A percentile compares a stretch with the other conserved stretches of the same genome.
Conservation (phyloP, 2,329 filamentous ascomycete genomes). For the Cladophialophora carrionii region DNA sequence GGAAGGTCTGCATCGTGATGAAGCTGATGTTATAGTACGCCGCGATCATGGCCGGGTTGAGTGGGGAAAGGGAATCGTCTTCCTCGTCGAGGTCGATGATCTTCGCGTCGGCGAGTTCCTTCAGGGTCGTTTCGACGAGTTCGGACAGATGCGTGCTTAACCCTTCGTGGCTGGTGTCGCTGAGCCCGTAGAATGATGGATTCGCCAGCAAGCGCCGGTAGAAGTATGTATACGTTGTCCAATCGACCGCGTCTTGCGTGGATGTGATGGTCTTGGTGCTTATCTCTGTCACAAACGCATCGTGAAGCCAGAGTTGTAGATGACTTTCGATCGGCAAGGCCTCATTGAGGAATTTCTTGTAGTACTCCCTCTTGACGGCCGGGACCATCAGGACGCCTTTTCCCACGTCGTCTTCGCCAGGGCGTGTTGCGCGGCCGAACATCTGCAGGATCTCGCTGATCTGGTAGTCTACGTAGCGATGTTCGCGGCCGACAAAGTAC, state of each 20-base stretch:
- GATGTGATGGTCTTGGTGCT: slow-evolving; percentile 95
- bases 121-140: slow-evolving; percentile 87
- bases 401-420: slow-evolving; percentile 75
- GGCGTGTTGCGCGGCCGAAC: slow-evolving; percentile 89
- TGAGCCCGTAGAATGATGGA: slow-evolving; percentile 91
- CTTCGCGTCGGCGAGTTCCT: slow-evolving; percentile 87
- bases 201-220: slow-evolving; percentile 93
- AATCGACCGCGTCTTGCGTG: slow-evolving; percentile 95
- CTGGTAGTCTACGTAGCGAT: slow-evolving; percentile 95
- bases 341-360: slow-evolving; percentile 98
- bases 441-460: slow-evolving; percentile 94
- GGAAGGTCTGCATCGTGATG: slow-evolving; percentile 98
- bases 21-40: slow-evolving; percentile 99
- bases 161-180: slow-evolving; percentile 85
- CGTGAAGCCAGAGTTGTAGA: slow-evolving; percentile 85
- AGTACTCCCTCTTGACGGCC: slow-evolving; percentile 92
- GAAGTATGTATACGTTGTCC: slow-evolving; percentile 98
- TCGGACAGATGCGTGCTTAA: slow-evolving; percentile 94
- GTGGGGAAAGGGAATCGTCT: slow-evolving; percentile 82
- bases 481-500: slow-evolving; percentile 94
- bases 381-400: slow-evolving; percentile 97
- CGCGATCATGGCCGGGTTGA: slow-evolving; percentile 97
- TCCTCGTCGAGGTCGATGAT: slow-evolving; percentile 95
- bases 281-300: slow-evolving; percentile 95
- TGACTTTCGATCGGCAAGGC: slow-evolving; percentile 94